Base-by-base conservation (phyloP, 164 flowering plant genomes). In the Vitis rupestris region DNA sequence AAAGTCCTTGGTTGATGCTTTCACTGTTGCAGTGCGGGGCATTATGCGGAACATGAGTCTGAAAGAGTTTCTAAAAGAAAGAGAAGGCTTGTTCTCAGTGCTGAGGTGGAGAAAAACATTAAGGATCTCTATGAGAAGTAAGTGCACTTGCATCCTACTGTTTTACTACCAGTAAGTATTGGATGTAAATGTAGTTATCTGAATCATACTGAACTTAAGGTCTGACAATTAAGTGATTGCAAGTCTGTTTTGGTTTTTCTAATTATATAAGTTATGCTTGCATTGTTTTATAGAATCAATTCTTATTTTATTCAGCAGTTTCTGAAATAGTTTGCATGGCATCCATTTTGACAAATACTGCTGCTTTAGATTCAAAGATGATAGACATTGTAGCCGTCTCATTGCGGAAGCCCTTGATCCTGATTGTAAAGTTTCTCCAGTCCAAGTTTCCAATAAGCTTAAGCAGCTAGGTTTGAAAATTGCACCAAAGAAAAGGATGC, bases 81-180 rank as follows among this genome's bases (percentile, higher is more conserved):
- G 78, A 91, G 78, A 71, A 80, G 82, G 65, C 80, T 84, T 63
- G 80, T 76, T 75, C 79, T 88, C 55, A 78, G 72, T 78, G 75
- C 69, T 69, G 93, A 82, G 50, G 53, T 87, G 76, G 90, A 85
- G 71, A 65, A 67, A 16, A 78, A 75, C 64, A 75, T 88, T n/a
- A 86, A 76, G 78, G 78, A 74, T 70, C 86, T 94, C 14, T 88
- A 84, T 82, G 95, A 89, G 73, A 89, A 82, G 97, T 92, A 85
- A 49, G 87, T 74, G 53, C 65, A 27, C 16, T 69, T 72, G 60
- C 19, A 65, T 4, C 16, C 51, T 48, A 29, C n/a, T 27, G 53
- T 61, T 72, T 19, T 48, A 15, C 16, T 48, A 13, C 3, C 44
- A 27, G 23, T 23, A 19, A 7, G 2, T 23, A 16, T 50, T 17